Base-by-base conservation (phyloP, 768 basidiomycete genomes). In the Tubosaeta brunneosetosa region DNA sequence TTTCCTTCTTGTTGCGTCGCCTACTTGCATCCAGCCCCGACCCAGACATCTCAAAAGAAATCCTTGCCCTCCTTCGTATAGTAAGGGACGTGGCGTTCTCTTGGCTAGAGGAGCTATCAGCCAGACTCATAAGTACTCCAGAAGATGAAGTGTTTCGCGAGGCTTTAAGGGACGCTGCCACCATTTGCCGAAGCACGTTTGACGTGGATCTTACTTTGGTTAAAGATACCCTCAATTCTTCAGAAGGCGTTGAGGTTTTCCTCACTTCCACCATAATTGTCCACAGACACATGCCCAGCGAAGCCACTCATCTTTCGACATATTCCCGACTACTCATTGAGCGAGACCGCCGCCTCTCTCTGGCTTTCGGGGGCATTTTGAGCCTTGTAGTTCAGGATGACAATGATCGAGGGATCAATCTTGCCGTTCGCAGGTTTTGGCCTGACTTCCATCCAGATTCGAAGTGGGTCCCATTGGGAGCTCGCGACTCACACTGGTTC, bases 61-160 rank as follows among this genome's bases (percentile, higher is more conserved):
- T 56, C 5, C 58, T 61, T 27, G 7, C 0, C 2, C 57, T 75
- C 17, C 63, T 77, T 34, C 62, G 56, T 9, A 47, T 45, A 8
- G 66, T 69, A 17, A 69, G 77, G 16, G 14, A 33, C 11, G 64
- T 64, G 16, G 55, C 68, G 3, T 66, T 68, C 31, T 25, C 52
- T 14, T 78, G 77, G 77, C 65, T 73, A 36, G 49, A 52, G 14
- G 58, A 76, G 25, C 55, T 76, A 6, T 47, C 56, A 5, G 7
- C 49, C 3, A 62, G 58, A 31, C 55, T 70, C 2, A 48, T 59
- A 25, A 17, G 6, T 10, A 40, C 50, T 11, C 43, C 26, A 0
- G 48, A 46, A 12, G 48, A 49, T 17, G 51, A 54, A 4, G 55
- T 52, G 3, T 27, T 49, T 4, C 53, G 51, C 17, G 36, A 17